Evolutionary conservation across 306 rosid genomes (phyloP).

Genomic region (Delonix regia): DNA sequence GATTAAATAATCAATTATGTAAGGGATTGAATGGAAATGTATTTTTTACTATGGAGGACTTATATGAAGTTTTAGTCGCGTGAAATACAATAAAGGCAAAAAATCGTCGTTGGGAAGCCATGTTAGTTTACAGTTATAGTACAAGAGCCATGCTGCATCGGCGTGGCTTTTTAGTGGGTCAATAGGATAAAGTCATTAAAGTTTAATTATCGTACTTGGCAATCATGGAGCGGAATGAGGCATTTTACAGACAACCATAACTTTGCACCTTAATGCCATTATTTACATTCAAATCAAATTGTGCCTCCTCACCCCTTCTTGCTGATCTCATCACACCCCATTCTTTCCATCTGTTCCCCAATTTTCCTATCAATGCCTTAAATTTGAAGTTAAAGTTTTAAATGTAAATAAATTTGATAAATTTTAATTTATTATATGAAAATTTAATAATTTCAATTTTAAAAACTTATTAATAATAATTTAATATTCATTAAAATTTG

Average conservation of each 20-base stretch:
- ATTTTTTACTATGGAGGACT: too few relatives aligned
- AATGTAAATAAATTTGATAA: too few relatives aligned
- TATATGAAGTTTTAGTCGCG: too few relatives aligned
- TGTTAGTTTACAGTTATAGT: neutral
- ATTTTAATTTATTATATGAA: too few relatives aligned
- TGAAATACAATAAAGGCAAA: conserved; percentile 21
- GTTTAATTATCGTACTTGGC: neutral
- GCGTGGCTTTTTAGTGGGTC: conserved; percentile 23
- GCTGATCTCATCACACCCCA: neutral
- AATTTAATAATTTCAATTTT: too few relatives aligned
- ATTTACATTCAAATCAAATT: conserved; percentile 12
- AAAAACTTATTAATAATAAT: too few relatives aligned
- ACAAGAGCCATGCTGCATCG: neutral
- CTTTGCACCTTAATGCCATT: conserved; percentile 36
- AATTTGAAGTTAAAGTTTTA: too few relatives aligned
- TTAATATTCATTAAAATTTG: too few relatives aligned
- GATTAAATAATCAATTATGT: too few relatives aligned
- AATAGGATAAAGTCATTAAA: conserved; percentile 16
- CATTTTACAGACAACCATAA: conserved; percentile 19
- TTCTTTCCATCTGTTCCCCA: neutral
- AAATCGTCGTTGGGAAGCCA: conserved; percentile 2
- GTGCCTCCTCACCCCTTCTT: neutral
- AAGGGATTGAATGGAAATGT: too few relatives aligned
- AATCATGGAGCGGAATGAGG: conserved; percentile 16
- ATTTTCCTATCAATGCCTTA: neutral